Conservation (phyloP, 352 stramenopile species). For the Phytophthora foliorum region DNA sequence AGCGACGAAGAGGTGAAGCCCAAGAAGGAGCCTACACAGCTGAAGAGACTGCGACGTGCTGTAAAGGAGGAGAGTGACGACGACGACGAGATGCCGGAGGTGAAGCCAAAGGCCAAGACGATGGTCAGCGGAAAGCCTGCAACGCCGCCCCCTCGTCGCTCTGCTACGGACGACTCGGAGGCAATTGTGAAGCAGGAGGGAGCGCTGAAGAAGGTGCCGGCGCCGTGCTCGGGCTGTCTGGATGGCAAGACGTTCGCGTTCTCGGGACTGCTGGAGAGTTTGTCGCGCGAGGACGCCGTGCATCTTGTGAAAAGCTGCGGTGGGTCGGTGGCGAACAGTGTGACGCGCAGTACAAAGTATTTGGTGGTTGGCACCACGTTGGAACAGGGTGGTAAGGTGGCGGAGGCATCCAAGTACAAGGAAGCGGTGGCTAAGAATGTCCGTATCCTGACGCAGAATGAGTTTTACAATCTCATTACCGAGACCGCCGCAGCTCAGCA, state of each 20-base stretch:
- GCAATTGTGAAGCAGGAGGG: conserved; percentile 31
- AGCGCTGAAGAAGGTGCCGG: conserved; percentile 58
- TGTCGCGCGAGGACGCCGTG: conserved; percentile 72
- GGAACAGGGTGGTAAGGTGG: conserved; percentile 74
- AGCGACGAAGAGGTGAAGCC: conserved; percentile 25
- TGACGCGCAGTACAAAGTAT: conserved; percentile 83
- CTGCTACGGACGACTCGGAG: conserved; percentile 13
- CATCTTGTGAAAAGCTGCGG: conserved; percentile 87
- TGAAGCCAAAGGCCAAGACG: conserved; percentile 18
- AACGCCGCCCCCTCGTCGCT: not conserved
- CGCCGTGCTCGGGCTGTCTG: conserved; percentile 68
- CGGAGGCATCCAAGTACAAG: conserved; percentile 88
- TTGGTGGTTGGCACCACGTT: conserved; percentile 75
- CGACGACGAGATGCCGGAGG: conserved; percentile 35
- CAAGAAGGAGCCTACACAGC: conserved; percentile 20
- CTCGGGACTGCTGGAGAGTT: conserved; percentile 66
- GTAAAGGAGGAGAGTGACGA: conserved; percentile 20
- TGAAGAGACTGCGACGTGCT: conserved; percentile 25
- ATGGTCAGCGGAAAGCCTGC: not conserved
- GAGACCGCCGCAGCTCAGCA: conserved; percentile 76
- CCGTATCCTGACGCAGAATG: conserved; percentile 86
- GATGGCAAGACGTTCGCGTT: conserved; percentile 85
- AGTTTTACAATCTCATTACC: conserved; percentile 90
- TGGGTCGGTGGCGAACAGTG: conserved; percentile 65
- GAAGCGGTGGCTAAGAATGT: conserved; percentile 89